Evolutionary conservation across 345 rosid species (phyloP), one percentile per base, ranked within the genome.

Genomic region (Aquilaria malaccensis): DNA sequence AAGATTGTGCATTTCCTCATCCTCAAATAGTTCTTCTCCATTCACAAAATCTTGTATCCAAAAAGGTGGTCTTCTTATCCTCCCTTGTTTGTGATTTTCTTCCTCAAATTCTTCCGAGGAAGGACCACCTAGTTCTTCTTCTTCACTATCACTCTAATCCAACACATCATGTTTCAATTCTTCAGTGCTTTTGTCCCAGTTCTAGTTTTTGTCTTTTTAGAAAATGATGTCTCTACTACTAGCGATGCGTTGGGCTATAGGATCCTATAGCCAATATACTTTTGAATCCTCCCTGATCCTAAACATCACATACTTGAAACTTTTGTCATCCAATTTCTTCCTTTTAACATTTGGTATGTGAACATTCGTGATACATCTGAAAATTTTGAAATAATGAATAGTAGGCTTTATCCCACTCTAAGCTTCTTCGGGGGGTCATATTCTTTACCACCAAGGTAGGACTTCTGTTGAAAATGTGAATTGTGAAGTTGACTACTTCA

Each of bases 1-100:
- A 9, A 58, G 2, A 14, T 7, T 54, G 3, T 37, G 43, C 2
- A 37, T n/a, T 30, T 41, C 4, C 29, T 10, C 54, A 11, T 69
- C 67, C 9, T 57, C 32, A 2, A 13, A 48, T 0, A 56, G 0
- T 0, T 12, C 7, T 1, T 62, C 56, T 43, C 59, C 67, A 5
- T 0, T 13, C 13, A 11, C 47, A 13, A 45, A 61, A 41, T 68
- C 61, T 14, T 46, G 22, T 55, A 68, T 61, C 66, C 52, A 68
- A 1, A 11, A 0, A 3, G 66, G 71, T 54, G 32, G 6, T 22
- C 45, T 47, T 54, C 60, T 43, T 6, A 6, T 1, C 33, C 11
- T 10, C 9, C 62, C 3, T 46, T 3, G 43, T 37, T 7, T 37
- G 43, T 3, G 43, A 3, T 11, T 10, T 13, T 10, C 51, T 3